Base-by-base conservation (phyloP, 1,284 basidiomycete species). In the Boletus sp. region DNA sequence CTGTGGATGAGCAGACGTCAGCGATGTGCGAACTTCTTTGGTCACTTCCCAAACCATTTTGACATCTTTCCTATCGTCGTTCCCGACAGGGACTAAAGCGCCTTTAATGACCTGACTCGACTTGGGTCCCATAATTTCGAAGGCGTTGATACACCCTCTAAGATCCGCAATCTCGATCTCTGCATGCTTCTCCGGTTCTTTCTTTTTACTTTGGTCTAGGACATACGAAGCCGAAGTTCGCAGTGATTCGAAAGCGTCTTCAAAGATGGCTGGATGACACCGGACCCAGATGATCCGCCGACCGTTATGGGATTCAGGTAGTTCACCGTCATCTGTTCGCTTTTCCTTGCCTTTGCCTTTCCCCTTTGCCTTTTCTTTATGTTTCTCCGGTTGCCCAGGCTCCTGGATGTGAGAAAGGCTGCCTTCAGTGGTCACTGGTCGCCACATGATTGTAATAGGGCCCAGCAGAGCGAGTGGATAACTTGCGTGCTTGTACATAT, bases 91-190 rank as follows among this genome's bases (percentile, higher is more conserved):
- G 30, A 79, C 83, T 52, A 96, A 70, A 2, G 88, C 88, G 23
- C 93, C 90, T 66, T 83, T 85, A 54, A 97, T 75, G 11, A 95
- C 84, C 68, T 91, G 89, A 60, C 84, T 93, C 0, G 92, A 82
- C 70, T 89, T 89, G 2, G 91, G 91, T 4, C 95, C 95, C 79
- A 91, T 89, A 23, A 97, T 84, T 71, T 97, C 94, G 67, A 95
- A 95, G 4, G 88, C 81, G 61, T 92, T 93, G 37, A 95, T 70
- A 52, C 88, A 81, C 6, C 84, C 84, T 51, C 88, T 78, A 52
- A 94, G 72, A 72, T 95, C 90, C 6, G 81, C 79, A 16, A 95
- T 80, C 64, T 90, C 85, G 6, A 94, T 75, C 35, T 79, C 76
- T 16, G 77, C 73, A 11, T 74, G 71, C 21, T 75, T 70, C 19